Evolutionary conservation across 2,329 filamentous ascomycete genomes (phyloP), one percentile per base, ranked within the genome.

Genomic region (Ascochyta rabiei): DNA sequence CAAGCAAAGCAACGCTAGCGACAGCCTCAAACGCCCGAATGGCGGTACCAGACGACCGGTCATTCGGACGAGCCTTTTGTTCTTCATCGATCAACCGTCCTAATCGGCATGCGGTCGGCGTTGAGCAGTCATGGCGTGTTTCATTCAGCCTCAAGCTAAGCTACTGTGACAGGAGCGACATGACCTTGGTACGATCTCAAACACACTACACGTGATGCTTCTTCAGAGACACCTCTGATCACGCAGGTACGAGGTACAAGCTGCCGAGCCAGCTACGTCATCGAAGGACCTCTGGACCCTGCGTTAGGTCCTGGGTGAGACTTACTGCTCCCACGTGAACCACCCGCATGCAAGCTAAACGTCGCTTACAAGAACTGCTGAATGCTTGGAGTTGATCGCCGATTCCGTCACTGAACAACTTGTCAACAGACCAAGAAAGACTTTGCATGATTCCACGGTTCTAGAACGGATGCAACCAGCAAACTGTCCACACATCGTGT

Each of bases 111-210:
- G 43, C 41, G 43, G 39, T 48, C 48, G 53, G 48, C 53, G 45
- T 50, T 15, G 23, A 48, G 31, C 23, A 55, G 46, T 50, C 52
- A 46, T 45, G 26, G 39, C 42, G 37, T 56, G 53, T 52, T 45
- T 57, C 54, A 46, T 45, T 53, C 49, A 57, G 54, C 54, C 54
- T 45, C 48, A 53, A 46, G 49, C 54, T 50, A 50, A 55, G 52
- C 52, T 28, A 47, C 18, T 33, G 35, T 55, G 52, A 55, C 47
- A 55, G 52, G 46, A 41, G 41, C 37, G 19, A 54, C 41, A 50
- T 55, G 46, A 55, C 46, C 52, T 46, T 41, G 34, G 41, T 50
- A 39, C 26, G 18, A 41, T 37, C 19, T 5, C 10, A 39, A 23
- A 30, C 6, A 6, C 19, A 12, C 10, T 40, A 35, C 49, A 19